These are phyloP conservation scores for Aquilaria malaccensis DNA, from an alignment of 345 rosid genomes.

Conservation along the genomic window DNA sequence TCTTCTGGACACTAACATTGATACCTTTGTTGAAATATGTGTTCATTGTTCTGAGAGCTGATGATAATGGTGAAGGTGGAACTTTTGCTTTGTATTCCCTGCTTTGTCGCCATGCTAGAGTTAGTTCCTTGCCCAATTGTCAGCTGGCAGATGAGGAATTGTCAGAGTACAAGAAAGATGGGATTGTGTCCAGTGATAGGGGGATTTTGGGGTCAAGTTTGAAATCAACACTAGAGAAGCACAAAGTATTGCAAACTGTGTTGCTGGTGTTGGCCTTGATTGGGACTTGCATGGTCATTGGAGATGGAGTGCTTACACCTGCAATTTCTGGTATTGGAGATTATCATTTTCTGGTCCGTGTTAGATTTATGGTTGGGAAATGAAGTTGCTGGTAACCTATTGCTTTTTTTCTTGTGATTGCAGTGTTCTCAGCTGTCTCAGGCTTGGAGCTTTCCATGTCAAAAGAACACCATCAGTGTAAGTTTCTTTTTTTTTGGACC, in stretches of 20 bases:
- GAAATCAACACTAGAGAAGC: conserved; percentile 66
- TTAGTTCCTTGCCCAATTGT: conserved; percentile 71
- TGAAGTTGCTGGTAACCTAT: conserved; percentile 5
- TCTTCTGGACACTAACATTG: conserved; percentile 81
- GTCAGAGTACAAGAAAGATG: conserved; percentile 48
- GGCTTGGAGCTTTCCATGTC: conserved; percentile 76
- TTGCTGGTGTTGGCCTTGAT: conserved; percentile 75
- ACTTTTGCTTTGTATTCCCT: conserved; percentile 81
- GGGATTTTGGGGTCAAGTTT: conserved; percentile 35
- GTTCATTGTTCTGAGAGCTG: conserved; percentile 76
- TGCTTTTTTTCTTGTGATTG: conserved; percentile 12
- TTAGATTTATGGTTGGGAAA: background rate
- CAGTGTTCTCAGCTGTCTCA: conserved; percentile 88
- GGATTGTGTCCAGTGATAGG: conserved; percentile 6
- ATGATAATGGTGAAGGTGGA: conserved; percentile 90
- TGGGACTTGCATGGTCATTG: conserved; percentile 93
- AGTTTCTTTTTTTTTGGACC: conserved; percentile 12
- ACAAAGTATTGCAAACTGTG: conserved; percentile 54
- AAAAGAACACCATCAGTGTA: conserved; percentile 75
- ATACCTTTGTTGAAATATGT: conserved; percentile 71
- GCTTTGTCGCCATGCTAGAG: conserved; percentile 67
- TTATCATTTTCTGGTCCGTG: background rate
- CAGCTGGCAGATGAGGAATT: conserved; percentile 80
- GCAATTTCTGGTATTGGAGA: conserved; percentile 60
- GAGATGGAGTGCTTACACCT: conserved; percentile 86